These are phyloP conservation scores for Actinomortierella wolfii DNA, from an alignment of 371 early-diverging fungal genomes.

Conservation along the genomic window DNA sequence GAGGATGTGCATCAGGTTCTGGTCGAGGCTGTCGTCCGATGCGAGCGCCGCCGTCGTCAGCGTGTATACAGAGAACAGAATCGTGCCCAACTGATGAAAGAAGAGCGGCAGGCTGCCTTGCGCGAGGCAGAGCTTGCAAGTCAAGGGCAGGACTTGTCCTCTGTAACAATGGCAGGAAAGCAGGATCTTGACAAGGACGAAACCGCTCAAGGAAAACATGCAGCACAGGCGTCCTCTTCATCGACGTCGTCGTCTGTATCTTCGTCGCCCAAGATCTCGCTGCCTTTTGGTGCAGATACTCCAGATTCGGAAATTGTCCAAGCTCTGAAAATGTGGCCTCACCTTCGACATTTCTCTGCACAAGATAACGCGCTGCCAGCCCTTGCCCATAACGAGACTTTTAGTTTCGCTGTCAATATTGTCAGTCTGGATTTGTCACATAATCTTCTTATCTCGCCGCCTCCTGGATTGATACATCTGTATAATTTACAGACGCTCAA, in stretches of 20 bases:
- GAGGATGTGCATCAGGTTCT: slow-evolving; percentile 54
- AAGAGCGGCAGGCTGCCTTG: slow-evolving; percentile 37
- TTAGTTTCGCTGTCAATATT: slow-evolving; percentile 49
- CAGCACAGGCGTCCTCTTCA: slow-evolving; percentile 1
- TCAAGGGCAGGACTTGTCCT: background rate
- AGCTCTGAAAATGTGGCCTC: slow-evolving; percentile 51
- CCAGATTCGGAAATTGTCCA: slow-evolving; percentile 19
- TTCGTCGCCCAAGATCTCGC: background rate
- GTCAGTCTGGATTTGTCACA: slow-evolving; percentile 68
- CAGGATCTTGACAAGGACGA: background rate
- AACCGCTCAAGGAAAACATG: slow-evolving; percentile 1
- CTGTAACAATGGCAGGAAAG: background rate
- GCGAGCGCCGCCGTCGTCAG: slow-evolving; percentile 40
- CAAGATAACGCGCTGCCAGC: slow-evolving; percentile 62
- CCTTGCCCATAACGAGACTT: slow-evolving; percentile 53
- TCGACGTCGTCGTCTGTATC: background rate
- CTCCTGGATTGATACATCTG: slow-evolving; percentile 57
- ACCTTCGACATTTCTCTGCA: slow-evolving; percentile 56
- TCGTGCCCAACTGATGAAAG: slow-evolving; percentile 24
- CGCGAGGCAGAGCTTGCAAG: slow-evolving; percentile 18
- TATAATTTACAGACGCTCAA: slow-evolving; percentile 66
- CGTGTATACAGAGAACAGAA: slow-evolving; percentile 21
- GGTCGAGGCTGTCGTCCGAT: slow-evolving; percentile 36
- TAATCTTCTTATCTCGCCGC: slow-evolving; percentile 67
- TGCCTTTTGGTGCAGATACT: background rate